Evolutionary conservation across 75 land plant genomes (phyloP), one percentile per base, ranked within the genome.

Genomic region (Pinus taeda): DNA sequence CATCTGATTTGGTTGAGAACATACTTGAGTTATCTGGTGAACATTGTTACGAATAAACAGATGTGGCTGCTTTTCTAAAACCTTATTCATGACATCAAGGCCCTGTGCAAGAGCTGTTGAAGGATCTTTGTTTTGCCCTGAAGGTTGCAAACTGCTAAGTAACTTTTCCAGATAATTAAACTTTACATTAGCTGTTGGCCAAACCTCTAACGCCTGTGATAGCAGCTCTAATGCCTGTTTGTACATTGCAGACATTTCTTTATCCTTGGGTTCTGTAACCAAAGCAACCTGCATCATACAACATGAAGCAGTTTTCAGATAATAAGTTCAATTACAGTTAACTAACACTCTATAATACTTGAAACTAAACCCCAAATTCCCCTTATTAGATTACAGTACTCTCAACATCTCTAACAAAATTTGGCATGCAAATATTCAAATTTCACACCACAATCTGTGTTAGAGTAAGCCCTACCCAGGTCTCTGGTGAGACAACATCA

Each of bases 121-220:
- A 59, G 99, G 99, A 79, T 97, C 99, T 76, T 95, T 97, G 36
- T 88, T 88, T 75, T 93, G 98, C 42, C 83, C 81, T 74, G 93
- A 79, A 77, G 96, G 92, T 45, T 84, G 91, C 57, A 88, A 70
- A 63, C 88, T 91, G 71, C 90, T 82, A 53, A 97, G 86, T 70
- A 97, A 80, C 78, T 95, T 97, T 66, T 97, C 99, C 59, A 97
- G 63, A 79, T 97, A 95, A 83, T 95, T 95, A 76, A 95, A 97
- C 79, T 97, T 97, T 45, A 97, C 93, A 88, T 97, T 97, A 36
- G 99, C 99, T 77, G 81, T 91, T 56, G 99, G 99, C 99, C 99
- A 97, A 75, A 95, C 99, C 72, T 95, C 99, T 63, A 97, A 74
- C 37, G 99, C 98, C 77, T 97, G 99, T 8, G 98, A 91, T 56